Base-by-base conservation (phyloP, 306 rosid genomes). In the Betula pendula region DNA sequence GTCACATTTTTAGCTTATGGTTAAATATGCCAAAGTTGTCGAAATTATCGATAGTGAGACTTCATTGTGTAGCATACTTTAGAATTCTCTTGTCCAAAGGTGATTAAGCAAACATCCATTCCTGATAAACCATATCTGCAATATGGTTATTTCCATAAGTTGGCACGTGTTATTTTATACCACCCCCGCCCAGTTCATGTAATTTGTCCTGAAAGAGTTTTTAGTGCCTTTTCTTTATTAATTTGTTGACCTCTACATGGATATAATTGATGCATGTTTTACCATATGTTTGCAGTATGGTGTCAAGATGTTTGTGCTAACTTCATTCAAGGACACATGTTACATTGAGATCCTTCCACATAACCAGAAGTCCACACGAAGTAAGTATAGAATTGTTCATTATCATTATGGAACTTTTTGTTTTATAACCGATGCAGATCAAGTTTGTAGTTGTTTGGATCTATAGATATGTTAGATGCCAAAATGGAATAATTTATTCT, bases 291-390 rank as follows among this genome's bases (percentile, higher is more conserved):
- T 87, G 85, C 97, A 95, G 99, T 92, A 83, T 81, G 99, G 99
- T 58, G 88, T 95, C 84, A 95, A 95, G 85, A 89, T 95, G 74
- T 89, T 95, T 84, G 93, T 95, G 31, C 85, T 95, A 74, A 95
- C 99, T 17, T 95, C 99, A 29, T 95, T 90, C 71, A 92, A 88
- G 81, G 94, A 90, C 84, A 95, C 97, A 0, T 92, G 99, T 66
- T 92, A 88, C 78, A 92, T 95, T 8, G 99, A 95, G 90, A 95
- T 95, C 80, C 92, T 92, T 82, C 99, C 99, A 55, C 90, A 88
- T 78, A 62, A 66, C 17, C 86, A 74, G 75, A 95, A 87, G 85
- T 95, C 97, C 71, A 88, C 65, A 66, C 77, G 97, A 81, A 90
- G 99, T 93, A 90, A 84, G 87, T 47, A 29, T 38, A 60, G 14